Percentiles rank a stretch among this genome's conserved stretches.
phyloP scores from a whole-genome alignment of 139 green algal species.

The Chlorella sp. region DNA sequence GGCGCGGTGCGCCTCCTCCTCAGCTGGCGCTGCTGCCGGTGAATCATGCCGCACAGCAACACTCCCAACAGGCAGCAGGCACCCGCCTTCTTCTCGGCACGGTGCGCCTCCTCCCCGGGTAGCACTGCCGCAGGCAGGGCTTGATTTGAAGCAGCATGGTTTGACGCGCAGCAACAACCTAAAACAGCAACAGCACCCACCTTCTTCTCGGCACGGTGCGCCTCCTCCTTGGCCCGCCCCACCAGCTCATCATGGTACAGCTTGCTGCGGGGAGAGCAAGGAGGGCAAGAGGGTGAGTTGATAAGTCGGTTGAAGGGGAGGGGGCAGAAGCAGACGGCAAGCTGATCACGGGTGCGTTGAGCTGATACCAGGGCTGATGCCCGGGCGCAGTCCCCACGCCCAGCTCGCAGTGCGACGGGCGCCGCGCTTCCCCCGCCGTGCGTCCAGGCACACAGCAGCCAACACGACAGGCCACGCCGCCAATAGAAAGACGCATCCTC shows the following conservation, averaged over 20 bases:
- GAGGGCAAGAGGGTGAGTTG: background rate
- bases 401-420: background rate
- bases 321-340: background rate
- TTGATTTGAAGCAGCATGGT: no score
- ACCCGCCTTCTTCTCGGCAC: background rate
- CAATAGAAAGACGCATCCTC: background rate
- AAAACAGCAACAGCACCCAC: background rate
- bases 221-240: slow-evolving; percentile 50
- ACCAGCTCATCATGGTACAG: slow-evolving; percentile 67
- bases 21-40: no score
- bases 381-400: background rate
- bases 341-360: background rate
- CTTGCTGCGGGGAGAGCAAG: slow-evolving; percentile 43
- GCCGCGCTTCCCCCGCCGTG: background rate
- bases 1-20: background rate
- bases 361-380: background rate
- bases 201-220: slow-evolving; percentile 50
- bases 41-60: no score
- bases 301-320: background rate
- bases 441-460: background rate
- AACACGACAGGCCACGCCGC: background rate
- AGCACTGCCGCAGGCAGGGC: background rate
- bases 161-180: no score
- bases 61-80: no score
- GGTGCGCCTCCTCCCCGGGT: background rate